phyloP scores from a whole-genome alignment of 2,329 filamentous ascomycete species.

The Curvularia verruculosa region DNA sequence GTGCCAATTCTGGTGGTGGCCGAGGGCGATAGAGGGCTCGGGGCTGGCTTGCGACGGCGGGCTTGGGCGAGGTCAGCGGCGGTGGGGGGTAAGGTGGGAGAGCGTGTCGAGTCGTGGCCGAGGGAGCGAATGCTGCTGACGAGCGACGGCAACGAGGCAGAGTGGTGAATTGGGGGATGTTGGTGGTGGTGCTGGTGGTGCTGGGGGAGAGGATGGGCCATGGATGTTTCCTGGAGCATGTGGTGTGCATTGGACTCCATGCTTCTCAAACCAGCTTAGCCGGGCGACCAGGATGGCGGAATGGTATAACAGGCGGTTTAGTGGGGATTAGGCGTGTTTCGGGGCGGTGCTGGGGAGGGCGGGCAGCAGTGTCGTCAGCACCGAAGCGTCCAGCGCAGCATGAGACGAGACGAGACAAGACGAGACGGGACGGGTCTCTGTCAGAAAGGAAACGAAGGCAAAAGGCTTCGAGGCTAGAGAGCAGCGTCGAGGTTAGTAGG shows the following conservation, averaged over 20 bases:
- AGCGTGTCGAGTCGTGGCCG: slow-evolving; percentile 38
- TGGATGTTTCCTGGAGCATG: slow-evolving; percentile 35
- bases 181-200: slow-evolving; percentile 6
- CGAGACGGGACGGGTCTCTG: slow-evolving; percentile 23
- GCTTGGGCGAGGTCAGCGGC: slow-evolving; percentile 25
- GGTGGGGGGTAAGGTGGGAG: slow-evolving; percentile 20
- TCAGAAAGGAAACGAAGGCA: no score
- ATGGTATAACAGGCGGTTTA: slow-evolving; percentile 11
- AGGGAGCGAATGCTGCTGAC: slow-evolving; percentile 40
- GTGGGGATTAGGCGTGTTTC: slow-evolving; percentile 20
- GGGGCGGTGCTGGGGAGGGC: slow-evolving; percentile 8
- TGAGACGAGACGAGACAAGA: slow-evolving; percentile 24
- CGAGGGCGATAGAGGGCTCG: slow-evolving; percentile 37
- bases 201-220: slow-evolving; percentile 14
- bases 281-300: slow-evolving; percentile 26
- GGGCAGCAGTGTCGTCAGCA: slow-evolving; percentile 26
- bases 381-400: slow-evolving; percentile 14
- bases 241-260: slow-evolving; percentile 37
- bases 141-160: slow-evolving; percentile 30
- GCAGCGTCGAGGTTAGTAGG: slow-evolving; percentile 9
- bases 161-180: slow-evolving; percentile 13
- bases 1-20: slow-evolving; percentile 10
- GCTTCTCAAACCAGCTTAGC: slow-evolving; percentile 42
- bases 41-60: slow-evolving; percentile 32
- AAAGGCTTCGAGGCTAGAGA: slow-evolving; percentile 9